Percentiles rank a stretch among this genome's conserved stretches.
Evolutionary conservation across 2,329 filamentous ascomycete genomes (phyloP).

Genomic region (Apiospora arundinis): DNA sequence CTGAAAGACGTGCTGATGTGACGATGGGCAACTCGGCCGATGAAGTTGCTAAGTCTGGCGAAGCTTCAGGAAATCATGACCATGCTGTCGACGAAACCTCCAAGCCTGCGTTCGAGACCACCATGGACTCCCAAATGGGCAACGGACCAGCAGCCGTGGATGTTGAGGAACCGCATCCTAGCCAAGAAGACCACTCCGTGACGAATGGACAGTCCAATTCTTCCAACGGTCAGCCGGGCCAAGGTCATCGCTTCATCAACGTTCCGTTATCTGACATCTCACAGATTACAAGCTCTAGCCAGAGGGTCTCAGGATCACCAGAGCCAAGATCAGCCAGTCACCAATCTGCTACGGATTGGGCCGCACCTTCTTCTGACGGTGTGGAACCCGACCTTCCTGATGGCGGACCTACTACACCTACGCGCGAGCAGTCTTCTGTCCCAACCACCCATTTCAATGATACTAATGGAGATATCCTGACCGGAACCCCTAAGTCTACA

Average conservation of each 20-base stretch:
- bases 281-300: slow-evolving; percentile 34
- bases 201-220: slow-evolving; percentile 27
- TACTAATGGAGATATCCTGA: slow-evolving; percentile 20
- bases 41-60: not conserved
- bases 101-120: slow-evolving; percentile 1
- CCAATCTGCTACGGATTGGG: not conserved
- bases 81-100: not conserved
- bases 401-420: slow-evolving; percentile 18
- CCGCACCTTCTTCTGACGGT: not conserved
- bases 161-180: not conserved
- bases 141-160: not conserved
- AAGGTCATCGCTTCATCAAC: slow-evolving; percentile 29
- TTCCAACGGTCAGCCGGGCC: slow-evolving; percentile 30
- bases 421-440: slow-evolving; percentile 23
- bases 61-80: not conserved
- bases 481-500: slow-evolving; percentile 28
- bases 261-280: slow-evolving; percentile 34
- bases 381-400: not conserved
- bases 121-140: not conserved
- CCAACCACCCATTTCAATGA: slow-evolving; percentile 28
- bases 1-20: not conserved
- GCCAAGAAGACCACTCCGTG: slow-evolving; percentile 10
- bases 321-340: slow-evolving; percentile 24
- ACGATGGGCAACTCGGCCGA: not conserved
- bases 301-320: slow-evolving; percentile 34